A percentile compares a stretch with the other conserved stretches of the same genome.
phyloP scores from a whole-genome alignment of 2,329 filamentous ascomycete genomes.

The Colletotrichum falcatum region DNA sequence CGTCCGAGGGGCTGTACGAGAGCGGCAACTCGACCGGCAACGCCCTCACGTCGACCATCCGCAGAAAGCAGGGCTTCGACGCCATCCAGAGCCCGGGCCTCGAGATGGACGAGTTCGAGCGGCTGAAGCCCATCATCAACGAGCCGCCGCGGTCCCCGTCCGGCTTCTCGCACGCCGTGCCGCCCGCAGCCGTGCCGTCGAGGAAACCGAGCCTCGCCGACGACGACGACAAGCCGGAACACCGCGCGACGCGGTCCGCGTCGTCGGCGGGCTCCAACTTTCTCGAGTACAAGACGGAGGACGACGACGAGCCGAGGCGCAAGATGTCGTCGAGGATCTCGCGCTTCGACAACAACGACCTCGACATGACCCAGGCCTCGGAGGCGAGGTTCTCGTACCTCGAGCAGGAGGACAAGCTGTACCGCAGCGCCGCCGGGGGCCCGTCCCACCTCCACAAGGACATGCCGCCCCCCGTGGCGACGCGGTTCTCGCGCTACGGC shows the following conservation, averaged over 20 bases:
- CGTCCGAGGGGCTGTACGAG: conserved; percentile 24
- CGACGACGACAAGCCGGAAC: neutral
- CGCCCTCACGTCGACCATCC: conserved; percentile 16
- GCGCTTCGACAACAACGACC: conserved; percentile 27
- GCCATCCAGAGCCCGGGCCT: neutral
- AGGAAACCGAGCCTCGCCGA: neutral
- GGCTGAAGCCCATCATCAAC: conserved; percentile 10
- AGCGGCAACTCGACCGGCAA: conserved; percentile 18
- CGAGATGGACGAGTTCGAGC: conserved; percentile 37
- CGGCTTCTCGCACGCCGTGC: neutral
- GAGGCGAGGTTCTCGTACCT: conserved; percentile 37
- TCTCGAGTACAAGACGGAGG: conserved; percentile 3
- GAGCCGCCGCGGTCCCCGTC: too few relatives aligned
- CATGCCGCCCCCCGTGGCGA: conserved; percentile 17
- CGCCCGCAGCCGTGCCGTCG: neutral
- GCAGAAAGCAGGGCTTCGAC: conserved; percentile 36
- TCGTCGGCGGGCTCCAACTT: neutral
- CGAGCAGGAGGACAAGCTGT: conserved; percentile 35
- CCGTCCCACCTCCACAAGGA: conserved; percentile 18
- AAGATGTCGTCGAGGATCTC: conserved; percentile 37
- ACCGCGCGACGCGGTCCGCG: neutral
- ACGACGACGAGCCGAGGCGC: conserved; percentile 7
- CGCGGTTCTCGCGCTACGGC: conserved; percentile 9
- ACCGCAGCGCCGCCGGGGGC: conserved; percentile 20
- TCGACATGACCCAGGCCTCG: conserved; percentile 36